Percentiles rank a stretch among this genome's conserved stretches.
Conservation (phyloP, 2,329 filamentous ascomycete species). For the Colletotrichum siamense region DNA sequence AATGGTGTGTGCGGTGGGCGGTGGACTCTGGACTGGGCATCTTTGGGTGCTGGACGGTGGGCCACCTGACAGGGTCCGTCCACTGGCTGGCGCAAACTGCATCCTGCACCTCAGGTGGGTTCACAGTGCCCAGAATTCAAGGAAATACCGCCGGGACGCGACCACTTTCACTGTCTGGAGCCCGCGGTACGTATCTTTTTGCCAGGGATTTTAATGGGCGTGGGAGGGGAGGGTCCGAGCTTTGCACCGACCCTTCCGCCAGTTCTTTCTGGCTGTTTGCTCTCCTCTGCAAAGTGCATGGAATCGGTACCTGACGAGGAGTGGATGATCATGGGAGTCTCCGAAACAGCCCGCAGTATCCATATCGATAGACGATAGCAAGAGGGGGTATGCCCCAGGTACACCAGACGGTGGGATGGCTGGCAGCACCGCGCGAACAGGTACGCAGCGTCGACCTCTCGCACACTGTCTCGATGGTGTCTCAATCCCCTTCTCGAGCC, state of each 20-base stretch:
- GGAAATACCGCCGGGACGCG: not conserved
- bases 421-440: not conserved
- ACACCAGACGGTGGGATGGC: not conserved
- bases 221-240: slow-evolving; percentile 1
- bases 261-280: not conserved
- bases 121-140: slow-evolving; percentile 1
- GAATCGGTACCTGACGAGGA: slow-evolving; percentile 48
- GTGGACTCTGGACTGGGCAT: not conserved
- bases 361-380: not conserved
- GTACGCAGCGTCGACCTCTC: not conserved
- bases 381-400: not conserved
- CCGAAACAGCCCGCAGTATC: not conserved
- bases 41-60: not conserved
- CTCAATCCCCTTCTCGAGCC: slow-evolving; percentile 1
- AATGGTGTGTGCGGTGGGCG: not conserved
- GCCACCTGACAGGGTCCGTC: slow-evolving; percentile 15
- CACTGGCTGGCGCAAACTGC: slow-evolving; percentile 18
- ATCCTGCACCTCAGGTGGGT: slow-evolving; percentile 4
- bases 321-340: slow-evolving; percentile 47
- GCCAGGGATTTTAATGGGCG: slow-evolving; percentile 16
- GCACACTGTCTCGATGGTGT: slow-evolving; percentile 2
- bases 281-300: slow-evolving; percentile 14
- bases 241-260: slow-evolving; percentile 15
- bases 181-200: not conserved
- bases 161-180: slow-evolving; percentile 5